A percentile compares a stretch with the other conserved stretches of the same genome.
Evolutionary conservation across 768 basidiomycete genomes (phyloP).

Genomic region (Tephrocybe sp.): DNA sequence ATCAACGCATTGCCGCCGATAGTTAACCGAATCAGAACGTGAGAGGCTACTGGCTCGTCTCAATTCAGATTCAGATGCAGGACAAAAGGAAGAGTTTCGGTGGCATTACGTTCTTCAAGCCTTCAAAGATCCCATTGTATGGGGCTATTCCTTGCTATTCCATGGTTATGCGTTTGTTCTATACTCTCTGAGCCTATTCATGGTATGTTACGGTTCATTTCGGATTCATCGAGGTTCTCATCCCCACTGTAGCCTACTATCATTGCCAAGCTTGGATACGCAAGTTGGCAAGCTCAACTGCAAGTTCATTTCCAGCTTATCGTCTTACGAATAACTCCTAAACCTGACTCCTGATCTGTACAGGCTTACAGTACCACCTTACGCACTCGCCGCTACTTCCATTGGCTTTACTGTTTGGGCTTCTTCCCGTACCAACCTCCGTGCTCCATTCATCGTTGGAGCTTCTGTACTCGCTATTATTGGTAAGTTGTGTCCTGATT

Average conservation of each 20-base stretch:
- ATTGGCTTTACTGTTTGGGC: slow-evolving; percentile 51
- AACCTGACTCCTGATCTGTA: not conserved
- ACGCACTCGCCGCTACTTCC: slow-evolving; percentile 45
- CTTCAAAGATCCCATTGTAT: slow-evolving; percentile 54
- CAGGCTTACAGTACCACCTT: slow-evolving; percentile 61
- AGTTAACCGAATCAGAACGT: slow-evolving; percentile 55
- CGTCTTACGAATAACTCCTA: not conserved
- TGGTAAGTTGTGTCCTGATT: slow-evolving; percentile 29
- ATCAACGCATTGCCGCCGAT: not conserved
- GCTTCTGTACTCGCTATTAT: slow-evolving; percentile 48
- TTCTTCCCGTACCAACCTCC: slow-evolving; percentile 40
- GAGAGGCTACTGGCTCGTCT: slow-evolving; percentile 46
- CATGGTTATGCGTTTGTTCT: slow-evolving; percentile 60
- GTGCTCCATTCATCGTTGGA: slow-evolving; percentile 53
- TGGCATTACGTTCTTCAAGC: slow-evolving; percentile 59
- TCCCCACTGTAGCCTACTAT: slow-evolving; percentile 47
- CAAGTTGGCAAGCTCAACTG: slow-evolving; percentile 61
- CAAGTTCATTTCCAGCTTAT: slow-evolving; percentile 20
- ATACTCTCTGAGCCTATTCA: slow-evolving; percentile 57
- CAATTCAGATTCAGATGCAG: slow-evolving; percentile 52
- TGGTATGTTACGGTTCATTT: slow-evolving; percentile 30
- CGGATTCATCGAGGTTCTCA: not conserved
- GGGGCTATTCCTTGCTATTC: slow-evolving; percentile 59
- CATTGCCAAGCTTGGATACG: slow-evolving; percentile 53
- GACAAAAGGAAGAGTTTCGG: slow-evolving; percentile 48